These are phyloP conservation scores for Penicillium mononematosum DNA, from an alignment of 495 filamentous ascomycete species.

Conservation along the genomic window DNA sequence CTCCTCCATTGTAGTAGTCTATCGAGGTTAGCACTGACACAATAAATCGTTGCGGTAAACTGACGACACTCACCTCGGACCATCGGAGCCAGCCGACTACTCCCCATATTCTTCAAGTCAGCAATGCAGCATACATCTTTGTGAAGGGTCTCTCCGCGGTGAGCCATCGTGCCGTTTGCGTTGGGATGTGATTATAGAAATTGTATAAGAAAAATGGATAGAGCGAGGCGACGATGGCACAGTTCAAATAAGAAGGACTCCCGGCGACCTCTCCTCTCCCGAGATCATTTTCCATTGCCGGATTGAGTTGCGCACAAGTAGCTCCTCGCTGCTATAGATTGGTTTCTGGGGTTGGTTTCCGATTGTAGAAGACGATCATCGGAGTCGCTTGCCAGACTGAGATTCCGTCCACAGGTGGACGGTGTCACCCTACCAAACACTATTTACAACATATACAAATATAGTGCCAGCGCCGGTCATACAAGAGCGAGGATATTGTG, in stretches of 20 bases:
- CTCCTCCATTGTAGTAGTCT: constrained; percentile 54
- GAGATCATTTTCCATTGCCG: neutral
- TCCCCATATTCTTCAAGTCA: constrained; percentile 32
- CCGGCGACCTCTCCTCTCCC: neutral
- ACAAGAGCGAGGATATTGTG: neutral
- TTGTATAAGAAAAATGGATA: neutral
- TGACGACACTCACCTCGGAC: constrained; percentile 25
- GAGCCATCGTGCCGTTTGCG: constrained; percentile 23
- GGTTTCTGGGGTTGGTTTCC: constrained; percentile 8
- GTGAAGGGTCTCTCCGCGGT: constrained; percentile 32
- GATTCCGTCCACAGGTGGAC: neutral
- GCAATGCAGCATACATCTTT: constrained; percentile 38
- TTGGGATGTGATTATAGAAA: neutral
- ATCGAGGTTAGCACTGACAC: constrained; percentile 4
- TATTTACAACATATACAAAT: neutral
- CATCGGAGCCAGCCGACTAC: constrained; percentile 27
- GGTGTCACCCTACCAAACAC: neutral
- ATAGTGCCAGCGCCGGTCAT: neutral
- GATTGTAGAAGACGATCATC: constrained; percentile 9
- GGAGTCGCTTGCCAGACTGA: constrained; percentile 18
- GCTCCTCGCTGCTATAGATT: constrained; percentile 12
- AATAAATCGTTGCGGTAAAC: neutral
- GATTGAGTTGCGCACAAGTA: constrained; percentile 5
- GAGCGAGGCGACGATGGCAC: neutral
- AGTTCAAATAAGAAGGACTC: constrained; percentile 18